Conservation (phyloP, 257 asterid species). For the Solanum verrucosum region DNA sequence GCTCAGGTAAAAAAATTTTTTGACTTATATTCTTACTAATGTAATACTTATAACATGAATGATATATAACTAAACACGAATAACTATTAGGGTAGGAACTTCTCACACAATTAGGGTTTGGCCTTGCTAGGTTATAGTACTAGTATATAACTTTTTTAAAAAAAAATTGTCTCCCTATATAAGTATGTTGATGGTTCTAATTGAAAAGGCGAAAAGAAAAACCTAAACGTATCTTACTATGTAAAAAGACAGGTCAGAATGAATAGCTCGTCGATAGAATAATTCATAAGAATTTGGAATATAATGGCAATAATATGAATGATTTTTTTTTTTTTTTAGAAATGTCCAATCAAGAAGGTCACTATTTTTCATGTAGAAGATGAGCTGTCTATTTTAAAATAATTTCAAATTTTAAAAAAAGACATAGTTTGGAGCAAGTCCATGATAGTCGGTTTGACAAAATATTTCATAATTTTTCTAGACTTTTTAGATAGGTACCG, state of each 20-base stretch:
- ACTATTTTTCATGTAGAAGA: background rate
- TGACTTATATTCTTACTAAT: background rate
- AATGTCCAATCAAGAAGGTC: background rate
- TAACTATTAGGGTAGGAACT: background rate
- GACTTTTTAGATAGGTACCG: background rate
- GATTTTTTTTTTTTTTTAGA: background rate
- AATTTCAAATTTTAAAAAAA: background rate
- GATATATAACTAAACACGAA: background rate
- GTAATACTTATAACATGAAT: background rate
- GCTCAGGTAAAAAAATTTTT: background rate
- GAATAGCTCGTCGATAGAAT: background rate
- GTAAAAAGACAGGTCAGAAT: background rate
- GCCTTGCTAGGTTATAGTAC: background rate
- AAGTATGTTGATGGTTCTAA: background rate
- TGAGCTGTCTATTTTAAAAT: conserved; percentile 8
- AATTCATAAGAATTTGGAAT: background rate
- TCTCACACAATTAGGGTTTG: background rate
- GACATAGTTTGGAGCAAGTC: conserved; percentile 11
- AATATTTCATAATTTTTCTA: background rate
- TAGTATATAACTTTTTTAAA: background rate
- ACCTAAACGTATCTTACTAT: too few relatives aligned
- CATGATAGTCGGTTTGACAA: conserved; percentile 52
- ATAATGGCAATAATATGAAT: background rate
- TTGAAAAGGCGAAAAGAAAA: background rate
- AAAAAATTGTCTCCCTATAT: background rate